Evolutionary conservation across 202 grass and related monocot genomes (phyloP).

Genomic region (Carex arenaria): DNA sequence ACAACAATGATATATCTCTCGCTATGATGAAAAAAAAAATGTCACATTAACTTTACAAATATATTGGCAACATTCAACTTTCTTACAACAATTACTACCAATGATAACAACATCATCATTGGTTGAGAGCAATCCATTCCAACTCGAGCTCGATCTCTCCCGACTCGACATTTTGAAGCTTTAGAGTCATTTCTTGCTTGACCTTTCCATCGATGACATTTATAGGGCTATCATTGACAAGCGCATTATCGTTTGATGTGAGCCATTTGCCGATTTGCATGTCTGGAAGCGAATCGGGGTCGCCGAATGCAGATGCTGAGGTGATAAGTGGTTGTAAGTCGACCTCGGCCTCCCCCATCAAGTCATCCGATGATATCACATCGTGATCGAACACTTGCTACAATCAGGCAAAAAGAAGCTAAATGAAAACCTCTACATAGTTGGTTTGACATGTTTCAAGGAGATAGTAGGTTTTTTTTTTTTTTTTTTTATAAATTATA

Average conservation of each 20-base stretch:
- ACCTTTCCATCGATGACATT: slow-evolving; percentile 48
- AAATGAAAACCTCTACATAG: background rate
- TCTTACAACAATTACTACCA: slow-evolving; percentile 1
- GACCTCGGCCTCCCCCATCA: slow-evolving; percentile 71
- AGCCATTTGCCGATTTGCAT: slow-evolving; percentile 81
- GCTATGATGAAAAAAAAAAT: too few relatives aligned
- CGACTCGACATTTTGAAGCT: slow-evolving; percentile 58
- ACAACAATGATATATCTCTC: too few relatives aligned
- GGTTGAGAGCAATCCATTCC: slow-evolving; percentile 67
- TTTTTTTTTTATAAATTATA: too few relatives aligned
- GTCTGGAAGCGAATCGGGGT: slow-evolving; percentile 37
- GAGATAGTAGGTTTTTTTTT: background rate
- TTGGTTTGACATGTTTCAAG: background rate
- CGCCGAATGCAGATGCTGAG: slow-evolving; percentile 32
- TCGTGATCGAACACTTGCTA: slow-evolving; percentile 78
- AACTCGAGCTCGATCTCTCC: slow-evolving; percentile 60
- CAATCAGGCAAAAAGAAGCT: background rate
- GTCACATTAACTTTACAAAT: too few relatives aligned
- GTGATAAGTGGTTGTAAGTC: slow-evolving; percentile 74
- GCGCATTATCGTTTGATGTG: slow-evolving; percentile 51
- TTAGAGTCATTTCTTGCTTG: slow-evolving; percentile 49
- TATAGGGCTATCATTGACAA: slow-evolving; percentile 47
- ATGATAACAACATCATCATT: slow-evolving; percentile 17
- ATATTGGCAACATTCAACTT: background rate
- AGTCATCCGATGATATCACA: slow-evolving; percentile 57